These are phyloP conservation scores for Pythium angustatum DNA, from an alignment of 352 stramenopile species.

Conservation along the genomic window DNA sequence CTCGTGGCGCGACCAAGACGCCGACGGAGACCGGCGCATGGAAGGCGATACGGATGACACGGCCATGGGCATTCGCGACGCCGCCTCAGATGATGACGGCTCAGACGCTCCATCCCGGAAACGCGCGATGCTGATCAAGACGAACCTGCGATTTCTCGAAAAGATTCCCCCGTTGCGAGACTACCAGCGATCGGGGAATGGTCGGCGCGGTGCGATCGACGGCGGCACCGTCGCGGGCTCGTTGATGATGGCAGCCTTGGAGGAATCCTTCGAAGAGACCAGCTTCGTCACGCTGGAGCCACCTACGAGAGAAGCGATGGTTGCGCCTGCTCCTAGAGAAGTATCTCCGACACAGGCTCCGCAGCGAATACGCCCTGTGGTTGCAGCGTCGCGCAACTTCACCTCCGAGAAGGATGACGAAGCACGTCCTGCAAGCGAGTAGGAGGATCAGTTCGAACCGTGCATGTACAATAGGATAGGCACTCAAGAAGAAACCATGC, in stretches of 20 bases:
- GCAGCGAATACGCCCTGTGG: constrained; percentile 14
- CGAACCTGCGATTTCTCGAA: constrained; percentile 65
- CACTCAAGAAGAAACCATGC: not conserved
- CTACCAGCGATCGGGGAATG: constrained; percentile 62
- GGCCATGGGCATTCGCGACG: constrained; percentile 1
- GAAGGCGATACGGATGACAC: constrained; percentile 13
- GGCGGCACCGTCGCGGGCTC: constrained; percentile 38
- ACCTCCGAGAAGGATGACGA: constrained; percentile 31
- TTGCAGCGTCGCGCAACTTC: not conserved
- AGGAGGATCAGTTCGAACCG: not conserved
- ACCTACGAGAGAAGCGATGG: constrained; percentile 39
- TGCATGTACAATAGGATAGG: constrained; percentile 5
- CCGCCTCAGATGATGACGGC: constrained; percentile 17
- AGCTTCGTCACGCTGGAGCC: constrained; percentile 62
- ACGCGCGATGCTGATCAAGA: constrained; percentile 50
- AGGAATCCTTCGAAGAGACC: constrained; percentile 69
- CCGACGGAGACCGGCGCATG: constrained; percentile 22
- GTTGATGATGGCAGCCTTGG: constrained; percentile 60
- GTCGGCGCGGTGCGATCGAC: constrained; percentile 64
- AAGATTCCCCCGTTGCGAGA: constrained; percentile 62
- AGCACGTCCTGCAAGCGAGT: constrained; percentile 27
- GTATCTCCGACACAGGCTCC: not conserved
- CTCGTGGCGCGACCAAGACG: constrained; percentile 12
- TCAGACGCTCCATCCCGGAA: constrained; percentile 38
- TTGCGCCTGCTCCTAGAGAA: constrained; percentile 38